Conservation (phyloP, 768 basidiomycete species). For the Pulveroboletus sp. region DNA sequence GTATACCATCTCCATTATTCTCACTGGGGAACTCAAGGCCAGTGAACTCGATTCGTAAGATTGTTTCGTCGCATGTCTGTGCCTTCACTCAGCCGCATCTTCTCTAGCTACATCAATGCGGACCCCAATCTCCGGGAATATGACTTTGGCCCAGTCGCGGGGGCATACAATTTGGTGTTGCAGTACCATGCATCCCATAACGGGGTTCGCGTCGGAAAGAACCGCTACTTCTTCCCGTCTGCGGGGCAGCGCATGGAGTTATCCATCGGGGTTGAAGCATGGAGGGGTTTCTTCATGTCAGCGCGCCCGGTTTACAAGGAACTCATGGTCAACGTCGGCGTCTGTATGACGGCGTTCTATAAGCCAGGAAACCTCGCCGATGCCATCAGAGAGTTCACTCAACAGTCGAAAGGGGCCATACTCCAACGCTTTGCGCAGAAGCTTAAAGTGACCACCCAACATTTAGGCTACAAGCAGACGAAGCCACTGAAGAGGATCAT, state of each 20-base stretch:
- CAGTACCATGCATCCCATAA: conserved; percentile 40
- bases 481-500: conserved; percentile 46
- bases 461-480: conserved; percentile 51
- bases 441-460: conserved; percentile 55
- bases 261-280: conserved; percentile 40
- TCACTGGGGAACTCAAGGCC: conserved; percentile 29
- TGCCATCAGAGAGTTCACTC: conserved; percentile 48
- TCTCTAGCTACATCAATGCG: conserved; percentile 39
- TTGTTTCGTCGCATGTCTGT: background rate
- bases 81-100: background rate
- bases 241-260: conserved; percentile 22
- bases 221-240: conserved; percentile 50
- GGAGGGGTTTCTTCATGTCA: conserved; percentile 51
- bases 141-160: conserved; percentile 41
- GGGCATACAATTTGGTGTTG: conserved; percentile 48
- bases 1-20: conserved; percentile 39
- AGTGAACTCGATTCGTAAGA: conserved; percentile 35
- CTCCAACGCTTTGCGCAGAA: conserved; percentile 48
- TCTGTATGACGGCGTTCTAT: conserved; percentile 55
- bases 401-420: conserved; percentile 39
- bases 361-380: conserved; percentile 62
- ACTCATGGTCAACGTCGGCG: conserved; percentile 53
- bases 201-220: conserved; percentile 48
- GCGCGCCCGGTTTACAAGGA: conserved; percentile 46
- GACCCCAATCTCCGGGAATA: conserved; percentile 34